These are phyloP conservation scores for Candida oleophila DNA, from an alignment of 805 yeast genomes.

Conservation along the genomic window DNA sequence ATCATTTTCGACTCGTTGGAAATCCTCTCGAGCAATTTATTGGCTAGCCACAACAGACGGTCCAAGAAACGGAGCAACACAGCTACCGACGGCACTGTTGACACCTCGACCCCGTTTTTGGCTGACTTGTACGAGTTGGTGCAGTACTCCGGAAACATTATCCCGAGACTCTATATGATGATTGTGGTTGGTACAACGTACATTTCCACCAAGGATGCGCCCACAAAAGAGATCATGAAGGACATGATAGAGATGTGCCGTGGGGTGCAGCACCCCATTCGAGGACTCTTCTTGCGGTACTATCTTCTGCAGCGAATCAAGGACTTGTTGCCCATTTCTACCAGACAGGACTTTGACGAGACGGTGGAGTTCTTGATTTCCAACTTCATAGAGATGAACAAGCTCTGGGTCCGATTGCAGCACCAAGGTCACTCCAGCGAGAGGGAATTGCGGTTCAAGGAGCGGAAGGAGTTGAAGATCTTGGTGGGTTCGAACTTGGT, in stretches of 20 bases:
- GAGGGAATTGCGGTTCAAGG: conserved; percentile 66
- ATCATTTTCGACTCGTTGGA: conserved; percentile 81
- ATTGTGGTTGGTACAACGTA: conserved; percentile 91
- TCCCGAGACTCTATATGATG: conserved; percentile 92
- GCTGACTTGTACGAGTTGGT: conserved; percentile 92
- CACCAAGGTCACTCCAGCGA: conserved; percentile 93
- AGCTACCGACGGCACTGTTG: conserved; percentile 22
- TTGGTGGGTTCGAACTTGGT: conserved; percentile 92
- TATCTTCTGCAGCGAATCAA: conserved; percentile 84
- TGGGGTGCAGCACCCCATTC: conserved; percentile 92
- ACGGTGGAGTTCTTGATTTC: conserved; percentile 77
- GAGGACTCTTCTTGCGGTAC: conserved; percentile 88
- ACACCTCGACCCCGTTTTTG: conserved; percentile 39
- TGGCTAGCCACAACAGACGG: conserved; percentile 55
- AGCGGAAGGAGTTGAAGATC: conserved; percentile 85
- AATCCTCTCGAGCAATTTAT: conserved; percentile 60
- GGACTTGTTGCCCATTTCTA: conserved; percentile 51
- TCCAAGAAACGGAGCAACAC: conserved; percentile 28
- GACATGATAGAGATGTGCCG: conserved; percentile 98
- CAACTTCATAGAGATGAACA: conserved; percentile 96
- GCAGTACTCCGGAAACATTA: conserved; percentile 90
- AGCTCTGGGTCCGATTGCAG: conserved; percentile 94
- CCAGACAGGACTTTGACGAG: conserved; percentile 49
- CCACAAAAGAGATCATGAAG: conserved; percentile 80
- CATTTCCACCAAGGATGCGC: conserved; percentile 74